Evolutionary conservation across 1,139 yeast species (phyloP).

Genomic region (Sugiyamaella pinicola): DNA sequence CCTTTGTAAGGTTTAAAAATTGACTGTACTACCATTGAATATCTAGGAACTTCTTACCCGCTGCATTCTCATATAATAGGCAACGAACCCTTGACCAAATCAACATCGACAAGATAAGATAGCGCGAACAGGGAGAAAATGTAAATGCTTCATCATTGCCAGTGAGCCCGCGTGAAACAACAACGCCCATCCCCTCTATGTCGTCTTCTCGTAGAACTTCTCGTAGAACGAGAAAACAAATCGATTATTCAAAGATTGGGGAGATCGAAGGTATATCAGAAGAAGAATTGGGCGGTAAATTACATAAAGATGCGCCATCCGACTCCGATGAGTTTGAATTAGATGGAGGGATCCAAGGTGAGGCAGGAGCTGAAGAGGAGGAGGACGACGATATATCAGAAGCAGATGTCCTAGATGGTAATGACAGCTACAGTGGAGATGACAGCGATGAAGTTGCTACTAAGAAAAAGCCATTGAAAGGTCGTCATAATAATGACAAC

Average conservation of each 20-base stretch:
- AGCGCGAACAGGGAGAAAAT: not conserved
- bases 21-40: too few relatives aligned
- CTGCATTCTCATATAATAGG: too few relatives aligned
- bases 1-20: too few relatives aligned
- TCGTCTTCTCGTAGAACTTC: slow-evolving; percentile 25
- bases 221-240: slow-evolving; percentile 25
- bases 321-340: slow-evolving; percentile 33
- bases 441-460: slow-evolving; percentile 10
- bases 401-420: slow-evolving; percentile 21
- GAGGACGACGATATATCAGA: slow-evolving; percentile 20
- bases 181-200: not conserved
- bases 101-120: not conserved
- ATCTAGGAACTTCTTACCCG: too few relatives aligned
- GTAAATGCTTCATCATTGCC: too few relatives aligned
- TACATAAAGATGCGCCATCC: slow-evolving; percentile 23
- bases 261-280: slow-evolving; percentile 30
- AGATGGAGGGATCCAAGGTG: slow-evolving; percentile 25
- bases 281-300: slow-evolving; percentile 13
- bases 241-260: slow-evolving; percentile 34
- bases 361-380: slow-evolving; percentile 21
- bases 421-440: slow-evolving; percentile 22
- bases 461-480: not conserved
- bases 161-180: not conserved
- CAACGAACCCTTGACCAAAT: slow-evolving; percentile 2
- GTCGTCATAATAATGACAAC: not conserved